Conservation (phyloP, 768 basidiomycete species). For the Cystofilobasidium bisporidii region DNA sequence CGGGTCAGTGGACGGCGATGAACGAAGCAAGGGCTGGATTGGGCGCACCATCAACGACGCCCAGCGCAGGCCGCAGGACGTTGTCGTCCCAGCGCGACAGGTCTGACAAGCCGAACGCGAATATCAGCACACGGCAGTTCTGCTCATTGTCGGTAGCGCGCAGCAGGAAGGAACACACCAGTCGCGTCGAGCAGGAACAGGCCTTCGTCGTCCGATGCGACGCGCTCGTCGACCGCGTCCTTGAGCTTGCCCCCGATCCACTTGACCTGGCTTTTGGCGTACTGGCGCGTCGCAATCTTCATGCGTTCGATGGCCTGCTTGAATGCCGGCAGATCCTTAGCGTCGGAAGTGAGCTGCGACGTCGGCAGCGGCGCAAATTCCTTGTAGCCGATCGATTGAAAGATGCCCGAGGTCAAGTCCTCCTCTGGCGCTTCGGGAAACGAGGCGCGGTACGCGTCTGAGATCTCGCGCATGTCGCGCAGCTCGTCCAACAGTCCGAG, state of each 20-base stretch:
- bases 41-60: conserved; percentile 16
- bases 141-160: too few relatives aligned
- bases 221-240: conserved; percentile 13
- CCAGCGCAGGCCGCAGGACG: conserved; percentile 19
- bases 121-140: too few relatives aligned
- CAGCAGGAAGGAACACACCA: neutral
- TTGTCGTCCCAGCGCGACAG: conserved; percentile 20
- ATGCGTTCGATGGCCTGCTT: conserved; percentile 58
- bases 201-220: conserved; percentile 8
- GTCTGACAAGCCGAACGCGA: neutral
- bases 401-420: conserved; percentile 78
- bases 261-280: conserved; percentile 78
- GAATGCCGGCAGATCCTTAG: conserved; percentile 41
- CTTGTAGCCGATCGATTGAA: conserved; percentile 91
- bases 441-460: conserved; percentile 3
- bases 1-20: too few relatives aligned
- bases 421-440: conserved; percentile 23
- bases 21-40: neutral
- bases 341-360: conserved; percentile 24
- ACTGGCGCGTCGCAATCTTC: conserved; percentile 79
- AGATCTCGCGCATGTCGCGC: conserved; percentile 44
- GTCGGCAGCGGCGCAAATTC: conserved; percentile 66
- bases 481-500: conserved; percentile 75
- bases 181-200: conserved; percentile 23
- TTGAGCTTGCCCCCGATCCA: conserved; percentile 82